Conservation (phyloP, 31 red algal species). For the Asparagopsis taxiformis region DNA sequence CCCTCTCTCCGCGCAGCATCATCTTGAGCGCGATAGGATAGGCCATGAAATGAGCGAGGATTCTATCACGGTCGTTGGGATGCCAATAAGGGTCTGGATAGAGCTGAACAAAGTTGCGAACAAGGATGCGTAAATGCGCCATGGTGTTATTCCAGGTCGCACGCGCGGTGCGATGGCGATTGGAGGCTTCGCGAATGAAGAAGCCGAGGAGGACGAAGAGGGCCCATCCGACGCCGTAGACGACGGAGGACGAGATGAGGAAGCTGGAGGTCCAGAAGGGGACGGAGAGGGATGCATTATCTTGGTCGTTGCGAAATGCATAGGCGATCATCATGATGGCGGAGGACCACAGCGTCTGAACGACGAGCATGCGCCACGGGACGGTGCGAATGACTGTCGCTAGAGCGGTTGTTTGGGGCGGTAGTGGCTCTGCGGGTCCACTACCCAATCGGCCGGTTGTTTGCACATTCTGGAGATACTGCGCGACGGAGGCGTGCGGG, state of each 20-base stretch:
- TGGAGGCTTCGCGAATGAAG: too few species aligned
- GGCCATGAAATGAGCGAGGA: conserved; percentile 46
- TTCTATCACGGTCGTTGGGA: conserved; percentile 26
- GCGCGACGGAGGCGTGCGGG: too few species aligned
- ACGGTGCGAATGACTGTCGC: conserved; percentile 6
- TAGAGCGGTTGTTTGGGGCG: too few species aligned
- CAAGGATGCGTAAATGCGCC: conserved; percentile 7
- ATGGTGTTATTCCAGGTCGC: conserved; percentile 26
- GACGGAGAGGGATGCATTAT: conserved; percentile 11
- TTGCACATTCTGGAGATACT: too few species aligned
- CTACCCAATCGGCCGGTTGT: too few species aligned
- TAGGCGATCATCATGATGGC: conserved; percentile 28
- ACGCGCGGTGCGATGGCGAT: too few species aligned
- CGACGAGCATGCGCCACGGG: conserved; percentile 16
- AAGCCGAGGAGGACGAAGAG: conserved; percentile 61
- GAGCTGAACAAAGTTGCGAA: conserved; percentile 24
- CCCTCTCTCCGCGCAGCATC: too few species aligned
- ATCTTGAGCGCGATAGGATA: too few species aligned
- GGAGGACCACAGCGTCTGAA: conserved; percentile 41
- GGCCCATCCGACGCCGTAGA: conserved; percentile 59
- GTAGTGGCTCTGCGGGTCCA: too few species aligned
- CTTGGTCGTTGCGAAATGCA: conserved; percentile 1
- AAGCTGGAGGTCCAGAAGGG: too few species aligned
- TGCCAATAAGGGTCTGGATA: conserved; percentile 46
- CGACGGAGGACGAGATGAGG: conserved; percentile 29